A percentile compares a stretch with the other conserved stretches of the same genome.
phyloP scores from a whole-genome alignment of 495 filamentous ascomycete species.

The Pseudoneurospora amorphoporcata region DNA sequence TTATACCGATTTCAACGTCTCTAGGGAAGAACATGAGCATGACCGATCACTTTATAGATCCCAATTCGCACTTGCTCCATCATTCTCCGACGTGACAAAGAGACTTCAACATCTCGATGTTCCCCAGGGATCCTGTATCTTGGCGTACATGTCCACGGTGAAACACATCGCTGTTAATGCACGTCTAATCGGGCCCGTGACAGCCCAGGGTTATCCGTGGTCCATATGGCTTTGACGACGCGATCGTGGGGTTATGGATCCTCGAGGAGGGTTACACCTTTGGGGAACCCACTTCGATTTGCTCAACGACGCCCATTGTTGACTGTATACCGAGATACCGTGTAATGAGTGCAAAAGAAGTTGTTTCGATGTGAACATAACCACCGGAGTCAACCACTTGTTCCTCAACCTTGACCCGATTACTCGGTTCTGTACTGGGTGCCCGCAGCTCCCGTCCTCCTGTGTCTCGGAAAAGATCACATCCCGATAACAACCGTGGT shows the following conservation, averaged over 20 bases:
- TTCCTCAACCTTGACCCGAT: not conserved
- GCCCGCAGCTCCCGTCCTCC: not conserved
- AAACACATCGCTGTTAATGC: slow-evolving; percentile 5
- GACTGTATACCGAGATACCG: not conserved
- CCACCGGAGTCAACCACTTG: not conserved
- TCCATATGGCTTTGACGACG: not conserved
- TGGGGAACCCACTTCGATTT: not conserved
- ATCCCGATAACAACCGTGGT: not conserved
- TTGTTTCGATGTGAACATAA: not conserved
- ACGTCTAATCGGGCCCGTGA: not conserved
- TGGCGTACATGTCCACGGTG: slow-evolving; percentile 13
- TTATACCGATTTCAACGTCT: not conserved
- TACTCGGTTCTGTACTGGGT: not conserved
- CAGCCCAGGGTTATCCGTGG: not conserved
- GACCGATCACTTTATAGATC: not conserved
- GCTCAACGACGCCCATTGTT: not conserved
- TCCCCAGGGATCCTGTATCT: not conserved
- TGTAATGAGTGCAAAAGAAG: not conserved
- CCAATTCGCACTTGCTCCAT: not conserved
- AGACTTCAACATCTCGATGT: not conserved
- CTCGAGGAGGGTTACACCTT: not conserved
- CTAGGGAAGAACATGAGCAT: not conserved
- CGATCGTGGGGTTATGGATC: not conserved
- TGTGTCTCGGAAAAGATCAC: not conserved
- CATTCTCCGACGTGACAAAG: not conserved